phyloP scores from a whole-genome alignment of 2,329 filamentous ascomycete genomes.

The Fusarium euwallaceae region DNA sequence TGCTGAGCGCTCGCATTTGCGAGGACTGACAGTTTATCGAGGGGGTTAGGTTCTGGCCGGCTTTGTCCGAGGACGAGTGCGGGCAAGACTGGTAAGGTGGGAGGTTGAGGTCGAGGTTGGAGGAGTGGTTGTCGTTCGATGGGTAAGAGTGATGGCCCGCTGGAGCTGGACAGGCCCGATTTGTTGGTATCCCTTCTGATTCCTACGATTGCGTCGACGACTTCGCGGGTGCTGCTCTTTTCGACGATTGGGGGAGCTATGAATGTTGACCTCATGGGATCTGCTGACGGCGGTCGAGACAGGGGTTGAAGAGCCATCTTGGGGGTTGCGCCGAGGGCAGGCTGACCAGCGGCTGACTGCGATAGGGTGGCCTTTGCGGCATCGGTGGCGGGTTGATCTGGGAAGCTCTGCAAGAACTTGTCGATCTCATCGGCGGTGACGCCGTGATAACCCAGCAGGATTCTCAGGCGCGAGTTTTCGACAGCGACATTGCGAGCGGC shows the following conservation, averaged over 20 bases:
- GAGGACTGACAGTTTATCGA: conserved; percentile 56
- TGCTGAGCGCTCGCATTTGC: conserved; percentile 54
- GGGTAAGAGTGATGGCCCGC: conserved; percentile 20
- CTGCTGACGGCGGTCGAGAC: conserved; percentile 36
- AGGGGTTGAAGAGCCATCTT: conserved; percentile 41
- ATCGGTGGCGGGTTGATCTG: conserved; percentile 49
- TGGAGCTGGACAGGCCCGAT: conserved; percentile 13
- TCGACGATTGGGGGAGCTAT: conserved; percentile 19
- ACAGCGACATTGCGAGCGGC: conserved; percentile 63
- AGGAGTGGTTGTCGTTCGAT: conserved; percentile 39
- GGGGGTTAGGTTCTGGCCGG: conserved; percentile 36
- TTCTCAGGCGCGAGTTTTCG: conserved; percentile 62
- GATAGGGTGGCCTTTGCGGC: conserved; percentile 45
- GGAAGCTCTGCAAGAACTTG: conserved; percentile 54
- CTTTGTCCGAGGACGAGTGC: conserved; percentile 45
- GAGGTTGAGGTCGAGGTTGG: conserved; percentile 39
- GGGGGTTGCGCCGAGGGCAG: conserved; percentile 18
- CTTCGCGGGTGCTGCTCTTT: conserved; percentile 45
- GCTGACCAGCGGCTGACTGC: conserved; percentile 25
- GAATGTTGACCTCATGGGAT: conserved; percentile 31
- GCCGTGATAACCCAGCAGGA: conserved; percentile 57
- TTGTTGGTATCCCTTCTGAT: conserved; percentile 43
- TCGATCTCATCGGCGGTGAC: conserved; percentile 56
- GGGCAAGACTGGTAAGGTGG: conserved; percentile 35
- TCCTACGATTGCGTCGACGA: conserved; percentile 45